phyloP scores from a whole-genome alignment of 495 filamentous ascomycete species.

The Daldinia concentrica region DNA sequence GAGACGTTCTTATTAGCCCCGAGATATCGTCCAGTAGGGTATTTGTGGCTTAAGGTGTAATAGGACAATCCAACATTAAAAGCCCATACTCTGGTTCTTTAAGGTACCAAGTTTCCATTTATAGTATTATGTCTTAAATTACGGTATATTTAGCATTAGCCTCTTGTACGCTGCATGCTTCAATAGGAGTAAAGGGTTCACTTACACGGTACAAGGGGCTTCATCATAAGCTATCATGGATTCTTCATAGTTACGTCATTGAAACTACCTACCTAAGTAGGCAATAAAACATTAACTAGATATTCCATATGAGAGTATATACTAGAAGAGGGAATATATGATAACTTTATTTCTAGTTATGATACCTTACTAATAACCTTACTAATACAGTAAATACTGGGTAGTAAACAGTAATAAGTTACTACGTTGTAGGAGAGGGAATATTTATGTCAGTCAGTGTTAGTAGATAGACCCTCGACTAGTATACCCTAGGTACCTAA shows the following conservation, averaged over 20 bases:
- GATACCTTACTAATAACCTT: too few relatives aligned
- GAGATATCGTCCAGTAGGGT: constrained; percentile 3
- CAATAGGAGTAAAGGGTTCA: background rate
- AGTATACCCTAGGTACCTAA: constrained; percentile 4
- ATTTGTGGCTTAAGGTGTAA: constrained; percentile 1
- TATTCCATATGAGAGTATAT: background rate
- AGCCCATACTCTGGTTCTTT: background rate
- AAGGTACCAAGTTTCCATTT: constrained; percentile 1
- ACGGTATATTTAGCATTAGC: constrained; percentile 6
- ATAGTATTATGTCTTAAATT: constrained; percentile 1
- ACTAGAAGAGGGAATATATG: background rate
- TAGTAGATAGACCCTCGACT: background rate
- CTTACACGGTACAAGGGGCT: background rate
- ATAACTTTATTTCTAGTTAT: background rate
- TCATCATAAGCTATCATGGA: too few relatives aligned
- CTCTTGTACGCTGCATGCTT: background rate
- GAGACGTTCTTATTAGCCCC: background rate
- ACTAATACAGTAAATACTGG: too few relatives aligned
- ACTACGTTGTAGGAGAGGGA: too few relatives aligned
- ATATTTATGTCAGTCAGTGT: too few relatives aligned
- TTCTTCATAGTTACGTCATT: background rate
- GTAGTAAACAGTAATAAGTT: background rate
- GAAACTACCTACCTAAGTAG: background rate
- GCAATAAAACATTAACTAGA: background rate
- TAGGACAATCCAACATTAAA: background rate